Base-by-base conservation (phyloP, 768 basidiomycete species). In the Lactarius sp. region DNA sequence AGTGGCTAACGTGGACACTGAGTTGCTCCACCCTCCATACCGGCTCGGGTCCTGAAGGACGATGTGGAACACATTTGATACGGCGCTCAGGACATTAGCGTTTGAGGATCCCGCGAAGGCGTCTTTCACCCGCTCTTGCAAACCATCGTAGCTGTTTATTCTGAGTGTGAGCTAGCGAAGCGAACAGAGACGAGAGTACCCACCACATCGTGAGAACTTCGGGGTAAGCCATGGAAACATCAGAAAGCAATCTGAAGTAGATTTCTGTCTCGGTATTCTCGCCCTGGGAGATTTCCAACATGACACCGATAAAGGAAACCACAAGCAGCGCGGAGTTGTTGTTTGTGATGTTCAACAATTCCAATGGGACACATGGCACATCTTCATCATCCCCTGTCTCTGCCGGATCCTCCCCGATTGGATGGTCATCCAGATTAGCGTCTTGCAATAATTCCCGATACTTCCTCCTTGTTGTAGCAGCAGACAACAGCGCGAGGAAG, bases 261-360 rank as follows among this genome's bases (percentile, higher is more conserved):
- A 94, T 86, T 71, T 92, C 84, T 2, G 86, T 87, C 75, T 97
- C 94, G 1, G 80, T 78, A 67, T 92, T 90, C 66, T 92, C 90
- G 3, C 87, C 85, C 70, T 91, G 86, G 1, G 90, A 86, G 7
- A 83, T 87, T 50, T 77, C 77, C 14, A 94, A 78, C 74, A 95
- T 89, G 1, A 88, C 85, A 3, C 84, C 84, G 44, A 86, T 78
- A 70, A 95, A 88, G 1, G 92, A 88, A 47, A 85, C 81, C 6
- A 85, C 79, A 10, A 95, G 79, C 9, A 96, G 76, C 1, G 92
- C 92, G 6, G 81, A 82, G 14, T 78, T 82, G 53, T 77, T 71
- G 67, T 94, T 88, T 8, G 69, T 74, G 47, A 90, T 77, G 4
- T 85, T 87, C 20, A 94, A 75, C 61, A 87, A 76, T 18, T 78